Conservation (phyloP, 805 yeast genomes). For the Wickerhamiella azymoides region DNA sequence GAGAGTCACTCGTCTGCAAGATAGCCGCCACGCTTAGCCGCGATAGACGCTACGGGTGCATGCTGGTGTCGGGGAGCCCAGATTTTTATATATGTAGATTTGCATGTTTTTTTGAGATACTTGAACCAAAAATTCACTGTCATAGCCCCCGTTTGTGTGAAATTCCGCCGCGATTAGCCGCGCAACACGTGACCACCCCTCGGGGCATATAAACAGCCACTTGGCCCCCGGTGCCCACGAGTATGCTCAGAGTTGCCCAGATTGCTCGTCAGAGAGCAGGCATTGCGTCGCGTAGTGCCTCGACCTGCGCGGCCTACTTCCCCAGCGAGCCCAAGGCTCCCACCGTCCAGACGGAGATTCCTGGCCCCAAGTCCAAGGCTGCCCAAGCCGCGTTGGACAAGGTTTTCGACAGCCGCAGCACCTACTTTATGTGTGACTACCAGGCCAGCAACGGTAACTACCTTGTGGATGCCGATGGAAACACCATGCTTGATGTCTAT, state of each 20-base stretch:
- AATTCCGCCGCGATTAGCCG: neutral
- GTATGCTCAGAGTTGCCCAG: neutral
- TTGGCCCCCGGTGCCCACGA: conserved; percentile 5
- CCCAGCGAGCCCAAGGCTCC: conserved; percentile 75
- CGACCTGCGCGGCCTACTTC: conserved; percentile 30
- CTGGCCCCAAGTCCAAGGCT: conserved; percentile 58
- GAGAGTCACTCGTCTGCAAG: too few species aligned
- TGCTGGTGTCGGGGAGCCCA: too few species aligned
- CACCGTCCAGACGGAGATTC: conserved; percentile 44
- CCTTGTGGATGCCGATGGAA: conserved; percentile 70
- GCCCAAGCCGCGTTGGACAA: conserved; percentile 40
- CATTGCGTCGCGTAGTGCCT: conserved; percentile 6
- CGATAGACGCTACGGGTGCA: too few species aligned
- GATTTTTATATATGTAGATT: too few species aligned
- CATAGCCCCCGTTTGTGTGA: neutral
- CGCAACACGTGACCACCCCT: neutral
- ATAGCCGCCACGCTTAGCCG: too few species aligned
- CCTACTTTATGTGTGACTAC: conserved; percentile 65
- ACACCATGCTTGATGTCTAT: conserved; percentile 56
- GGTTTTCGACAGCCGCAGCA: conserved; percentile 59
- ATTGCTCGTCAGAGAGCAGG: neutral
- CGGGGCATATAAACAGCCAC: conserved; percentile 10
- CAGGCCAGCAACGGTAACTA: conserved; percentile 65
- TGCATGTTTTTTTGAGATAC: too few species aligned
- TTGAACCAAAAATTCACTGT: too few species aligned